Evolutionary conservation across 78 protist species (phyloP), one percentile per base, ranked within the genome.

Genomic region (Trichosphaerium sp.): DNA sequence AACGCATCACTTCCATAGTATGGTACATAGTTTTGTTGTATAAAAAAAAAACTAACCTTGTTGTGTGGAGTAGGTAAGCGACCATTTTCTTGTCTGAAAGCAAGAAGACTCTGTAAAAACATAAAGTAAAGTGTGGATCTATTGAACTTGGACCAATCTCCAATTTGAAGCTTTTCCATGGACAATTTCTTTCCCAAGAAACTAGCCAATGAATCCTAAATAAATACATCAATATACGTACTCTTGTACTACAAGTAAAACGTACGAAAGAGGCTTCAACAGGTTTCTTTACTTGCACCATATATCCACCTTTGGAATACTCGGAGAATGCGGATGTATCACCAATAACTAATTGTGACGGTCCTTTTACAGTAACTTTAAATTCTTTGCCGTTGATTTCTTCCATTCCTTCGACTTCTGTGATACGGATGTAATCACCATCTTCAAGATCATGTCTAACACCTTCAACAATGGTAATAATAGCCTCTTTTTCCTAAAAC

Each of bases 391-490:
- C 77, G 75, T 94, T 94, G 44, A 94, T 59, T 65, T 71, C 86
- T 7, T 59, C 15, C 95, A 94, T 89, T 34, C 98, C 98, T 31
- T 75, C 31, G 28, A n/a, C n/a, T n/a, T n/a, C n/a, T n/a, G n/a
- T n/a, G n/a, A n/a, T n/a, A n/a, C n/a, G n/a, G n/a, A n/a, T 61
- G 12, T 61, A 61, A 29, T 61, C 12, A 6, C 40, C 35, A 10
- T 10, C 48, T 15, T 57, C 58, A 15, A 21, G 21, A 21, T 57
- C 40, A 57, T 57, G 58, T 15, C 23, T 38, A 29, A 15, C 31
- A n/a, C 21, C 43, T 21, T 0, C 62, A 57, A n/a, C 43, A 57
- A 57, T 21, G 21, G 21, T n/a, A 57, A n/a, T 39, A 14, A 69
- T 26, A 47, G 18, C 25, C 78, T 49, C 29, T 10, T 5, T 57